Evolutionary conservation across 208 protist genomes (phyloP).

Genomic region (Herpetomonas samuelpessoai): DNA sequence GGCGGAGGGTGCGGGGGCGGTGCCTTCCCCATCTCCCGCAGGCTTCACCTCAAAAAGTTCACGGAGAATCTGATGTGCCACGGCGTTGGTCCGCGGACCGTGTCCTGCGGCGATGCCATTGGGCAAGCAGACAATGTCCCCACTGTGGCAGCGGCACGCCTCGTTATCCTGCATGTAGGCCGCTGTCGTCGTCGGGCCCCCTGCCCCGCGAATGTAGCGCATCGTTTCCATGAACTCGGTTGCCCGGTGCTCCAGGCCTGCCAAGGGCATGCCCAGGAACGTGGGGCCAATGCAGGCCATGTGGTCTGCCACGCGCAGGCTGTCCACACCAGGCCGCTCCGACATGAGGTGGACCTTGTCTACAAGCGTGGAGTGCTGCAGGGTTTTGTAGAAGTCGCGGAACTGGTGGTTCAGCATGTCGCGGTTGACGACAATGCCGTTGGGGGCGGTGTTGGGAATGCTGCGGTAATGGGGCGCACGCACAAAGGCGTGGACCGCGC

Average conservation of each 20-base stretch:
- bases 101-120: conserved; percentile 83
- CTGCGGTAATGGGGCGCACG: conserved; percentile 79
- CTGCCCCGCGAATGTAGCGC: conserved; percentile 80
- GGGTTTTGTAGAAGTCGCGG: conserved; percentile 84
- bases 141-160: conserved; percentile 79
- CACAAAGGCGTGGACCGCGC: conserved; percentile 85
- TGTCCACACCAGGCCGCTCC: conserved; percentile 67
- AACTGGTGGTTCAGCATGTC: conserved; percentile 89
- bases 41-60: conserved; percentile 72
- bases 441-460: conserved; percentile 74
- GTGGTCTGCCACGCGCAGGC: conserved; percentile 77
- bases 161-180: conserved; percentile 83
- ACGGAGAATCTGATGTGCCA: conserved; percentile 70
- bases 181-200: conserved; percentile 70
- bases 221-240: conserved; percentile 89
- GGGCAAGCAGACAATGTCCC: conserved; percentile 86
- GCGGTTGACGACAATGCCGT: conserved; percentile 86
- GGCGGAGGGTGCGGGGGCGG: neutral
- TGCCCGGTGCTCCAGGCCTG: conserved; percentile 80
- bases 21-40: conserved; percentile 11
- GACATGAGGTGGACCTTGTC: conserved; percentile 91
- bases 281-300: conserved; percentile 76
- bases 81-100: conserved; percentile 83
- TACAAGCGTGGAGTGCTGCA: conserved; percentile 84
- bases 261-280: conserved; percentile 80